Evolutionary conservation across 169 alveolate genomes (phyloP), one percentile per base, ranked within the genome.

Genomic region (Babesia bovis): DNA sequence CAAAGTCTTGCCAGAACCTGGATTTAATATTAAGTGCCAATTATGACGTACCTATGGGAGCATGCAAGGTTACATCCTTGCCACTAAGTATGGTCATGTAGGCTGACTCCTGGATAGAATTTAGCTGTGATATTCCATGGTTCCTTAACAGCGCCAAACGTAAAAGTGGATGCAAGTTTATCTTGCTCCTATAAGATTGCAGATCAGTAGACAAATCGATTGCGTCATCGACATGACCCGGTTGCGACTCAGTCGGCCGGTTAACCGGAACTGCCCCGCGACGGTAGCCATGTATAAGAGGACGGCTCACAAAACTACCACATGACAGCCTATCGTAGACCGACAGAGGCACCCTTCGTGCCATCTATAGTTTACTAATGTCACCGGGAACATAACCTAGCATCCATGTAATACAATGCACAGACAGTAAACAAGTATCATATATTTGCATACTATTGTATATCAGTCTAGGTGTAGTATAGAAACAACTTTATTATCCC

Each of bases 1-100:
- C 42, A 87, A 45, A 1, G 93, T 87, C 85, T 87, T 87, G 0
- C 93, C 93, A 23, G 89, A 63, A 32, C 93, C 93, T 61, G 55
- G 78, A 33, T 30, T 47, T 32, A 9, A 30, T 32, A 51, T 9
- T 2, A 3, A 40, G 19, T 1, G 19, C n/a, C n/a, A n/a, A n/a
- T 5, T 50, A 26, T 25, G 56, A 26, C 56, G 32, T 30, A 78
- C 87, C 87, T 44, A 55, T 33, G 0, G 82, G 83, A 13, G 87
- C 73, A 53, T 87, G 85, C 38, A 87, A 53, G 5, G 85, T 60
- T 0, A 71, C 85, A 58, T 87, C 93, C 77, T 79, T 87, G 33
- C 93, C 93, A 57, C 87, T 68, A n/a, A 81, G 83, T 23, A 87
- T 83, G 25, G 93, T 79, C 45, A 87, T 44, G 21, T 69, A 87